A percentile compares a stretch with the other conserved stretches of the same genome.
Conservation (phyloP, 2,329 filamentous ascomycete genomes). For the Scorias spongiosa region DNA sequence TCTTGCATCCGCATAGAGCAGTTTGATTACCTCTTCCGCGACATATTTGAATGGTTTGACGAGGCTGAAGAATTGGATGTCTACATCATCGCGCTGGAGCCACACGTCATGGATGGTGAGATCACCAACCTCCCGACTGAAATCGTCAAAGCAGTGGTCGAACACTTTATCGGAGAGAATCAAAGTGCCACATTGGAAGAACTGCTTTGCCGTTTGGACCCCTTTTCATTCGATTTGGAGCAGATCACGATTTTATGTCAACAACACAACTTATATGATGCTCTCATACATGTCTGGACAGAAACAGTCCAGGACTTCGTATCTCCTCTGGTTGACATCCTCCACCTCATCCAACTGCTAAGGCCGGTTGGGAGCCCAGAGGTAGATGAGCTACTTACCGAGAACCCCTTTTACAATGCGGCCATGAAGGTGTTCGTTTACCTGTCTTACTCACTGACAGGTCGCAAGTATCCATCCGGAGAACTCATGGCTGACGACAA, state of each 20-base stretch:
- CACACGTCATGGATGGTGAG: conserved; percentile 66
- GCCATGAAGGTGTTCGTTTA: conserved; percentile 91
- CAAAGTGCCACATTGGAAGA: conserved; percentile 73
- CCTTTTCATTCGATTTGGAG: conserved; percentile 80
- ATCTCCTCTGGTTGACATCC: conserved; percentile 72
- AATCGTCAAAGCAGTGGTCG: conserved; percentile 73
- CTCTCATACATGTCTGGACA: conserved; percentile 94
- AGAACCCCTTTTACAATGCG: conserved; percentile 41
- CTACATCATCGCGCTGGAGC: conserved; percentile 78
- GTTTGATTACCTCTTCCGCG: conserved; percentile 74
- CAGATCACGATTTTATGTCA: conserved; percentile 85
- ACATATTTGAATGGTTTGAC: conserved; percentile 81
- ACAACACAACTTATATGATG: conserved; percentile 83
- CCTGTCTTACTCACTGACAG: conserved; percentile 78
- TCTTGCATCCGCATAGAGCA: conserved; percentile 69
- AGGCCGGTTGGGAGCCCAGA: conserved; percentile 30
- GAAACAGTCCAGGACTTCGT: conserved; percentile 78
- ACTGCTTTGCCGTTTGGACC: conserved; percentile 85
- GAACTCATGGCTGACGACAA: conserved; percentile 56
- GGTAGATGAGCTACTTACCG: conserved; percentile 38
- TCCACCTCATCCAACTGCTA: conserved; percentile 44
- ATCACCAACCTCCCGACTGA: conserved; percentile 64
- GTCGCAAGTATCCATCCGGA: conserved; percentile 81
- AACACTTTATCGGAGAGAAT: conserved; percentile 61
- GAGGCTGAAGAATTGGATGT: conserved; percentile 56